Evolutionary conservation across 305 asterid genomes (phyloP).

Genomic region (Fraxinus angustifolia): DNA sequence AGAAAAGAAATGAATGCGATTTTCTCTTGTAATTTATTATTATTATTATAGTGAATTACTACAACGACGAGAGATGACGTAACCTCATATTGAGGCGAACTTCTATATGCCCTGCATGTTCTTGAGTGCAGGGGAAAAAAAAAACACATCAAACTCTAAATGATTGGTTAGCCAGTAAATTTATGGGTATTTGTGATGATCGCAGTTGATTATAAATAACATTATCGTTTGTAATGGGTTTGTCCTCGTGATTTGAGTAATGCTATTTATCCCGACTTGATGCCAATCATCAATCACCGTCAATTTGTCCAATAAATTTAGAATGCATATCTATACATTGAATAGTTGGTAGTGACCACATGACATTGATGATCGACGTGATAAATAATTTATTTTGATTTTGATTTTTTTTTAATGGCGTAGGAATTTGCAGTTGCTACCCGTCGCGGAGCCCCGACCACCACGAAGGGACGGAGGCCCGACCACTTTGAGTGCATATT

Average conservation of each 20-base stretch:
- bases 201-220: neutral
- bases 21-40: neutral
- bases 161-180: too few relatives aligned
- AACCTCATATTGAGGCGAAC: neutral
- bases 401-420: too few relatives aligned
- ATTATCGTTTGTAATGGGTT: neutral
- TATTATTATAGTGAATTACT: neutral
- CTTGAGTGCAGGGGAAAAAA: neutral
- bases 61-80: neutral
- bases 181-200: neutral
- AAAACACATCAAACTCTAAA: neutral
- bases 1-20: neutral
- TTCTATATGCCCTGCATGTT: neutral
- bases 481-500: too few relatives aligned
- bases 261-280: too few relatives aligned
- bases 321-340: neutral
- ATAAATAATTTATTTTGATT: too few relatives aligned
- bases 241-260: neutral
- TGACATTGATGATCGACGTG: too few relatives aligned
- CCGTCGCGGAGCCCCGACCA: too few relatives aligned
- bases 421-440: too few relatives aligned
- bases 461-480: too few relatives aligned
- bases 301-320: neutral
- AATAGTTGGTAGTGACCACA: too few relatives aligned
- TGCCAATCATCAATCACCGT: neutral